Evolutionary conservation across 78 protist genomes (phyloP).

Genomic region (Dictyostelium intermedium): DNA sequence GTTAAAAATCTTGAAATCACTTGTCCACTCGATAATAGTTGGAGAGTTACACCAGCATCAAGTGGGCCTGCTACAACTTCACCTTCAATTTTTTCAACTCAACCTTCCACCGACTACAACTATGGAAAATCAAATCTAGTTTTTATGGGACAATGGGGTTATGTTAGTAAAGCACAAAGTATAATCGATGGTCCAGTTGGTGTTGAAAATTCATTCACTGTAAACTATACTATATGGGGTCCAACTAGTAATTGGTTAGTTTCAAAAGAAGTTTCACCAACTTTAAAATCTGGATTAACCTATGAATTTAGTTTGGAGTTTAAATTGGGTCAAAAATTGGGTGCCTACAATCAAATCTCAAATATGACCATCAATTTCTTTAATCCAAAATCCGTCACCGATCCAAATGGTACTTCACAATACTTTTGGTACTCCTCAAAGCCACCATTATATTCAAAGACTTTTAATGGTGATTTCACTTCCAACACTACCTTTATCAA

Average conservation of each 20-base stretch:
- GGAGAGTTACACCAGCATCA: constrained; percentile 35
- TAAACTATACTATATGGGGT: not conserved
- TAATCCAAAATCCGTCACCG: not conserved
- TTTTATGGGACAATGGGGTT: not conserved
- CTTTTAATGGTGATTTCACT: constrained; percentile 18
- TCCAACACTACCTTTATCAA: not conserved
- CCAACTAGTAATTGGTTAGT: not conserved
- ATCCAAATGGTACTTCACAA: not conserved
- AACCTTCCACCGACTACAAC: not conserved
- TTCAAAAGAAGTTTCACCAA: not conserved
- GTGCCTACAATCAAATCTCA: not conserved
- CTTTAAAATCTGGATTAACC: not conserved
- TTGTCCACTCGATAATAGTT: constrained; percentile 17
- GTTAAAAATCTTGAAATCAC: not conserved
- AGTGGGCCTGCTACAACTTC: not conserved
- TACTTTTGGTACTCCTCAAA: not conserved
- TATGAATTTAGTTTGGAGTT: not conserved
- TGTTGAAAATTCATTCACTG: constrained; percentile 11
- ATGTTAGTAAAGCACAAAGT: not conserved
- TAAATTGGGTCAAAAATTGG: not conserved
- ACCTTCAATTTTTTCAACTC: not conserved
- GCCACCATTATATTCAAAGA: not conserved
- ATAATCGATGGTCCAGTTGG: not conserved
- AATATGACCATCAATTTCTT: not conserved
- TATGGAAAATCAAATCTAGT: not conserved